Evolutionary conservation across 2,329 filamentous ascomycete genomes (phyloP).

Genomic region (Penicillium polonicum): DNA sequence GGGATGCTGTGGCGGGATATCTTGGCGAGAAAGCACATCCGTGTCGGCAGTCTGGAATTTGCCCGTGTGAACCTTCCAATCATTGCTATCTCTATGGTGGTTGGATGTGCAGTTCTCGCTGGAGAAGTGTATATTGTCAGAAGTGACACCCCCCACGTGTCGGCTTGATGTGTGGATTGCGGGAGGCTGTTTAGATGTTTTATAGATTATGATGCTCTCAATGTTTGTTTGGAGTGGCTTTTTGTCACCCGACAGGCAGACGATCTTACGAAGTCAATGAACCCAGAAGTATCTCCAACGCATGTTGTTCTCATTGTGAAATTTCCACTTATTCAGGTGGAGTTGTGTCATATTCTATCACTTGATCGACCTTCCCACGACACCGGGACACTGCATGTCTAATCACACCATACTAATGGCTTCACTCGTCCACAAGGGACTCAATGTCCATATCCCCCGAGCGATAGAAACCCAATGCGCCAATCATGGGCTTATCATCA

Average conservation of each 20-base stretch:
- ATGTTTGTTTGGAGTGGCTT: background rate
- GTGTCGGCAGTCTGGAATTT: constrained; percentile 63
- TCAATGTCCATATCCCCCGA: constrained; percentile 43
- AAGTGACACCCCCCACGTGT: constrained; percentile 39
- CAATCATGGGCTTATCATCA: constrained; percentile 57
- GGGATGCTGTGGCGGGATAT: constrained; percentile 73
- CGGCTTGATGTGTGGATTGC: background rate
- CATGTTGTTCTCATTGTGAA: background rate
- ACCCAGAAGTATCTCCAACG: background rate
- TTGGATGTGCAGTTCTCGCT: constrained; percentile 61
- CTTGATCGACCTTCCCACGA: background rate
- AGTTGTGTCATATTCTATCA: background rate
- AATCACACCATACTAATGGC: background rate
- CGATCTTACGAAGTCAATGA: constrained; percentile 9
- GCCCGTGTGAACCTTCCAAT: constrained; percentile 68
- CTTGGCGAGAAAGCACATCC: constrained; percentile 65
- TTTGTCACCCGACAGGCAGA: background rate
- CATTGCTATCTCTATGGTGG: constrained; percentile 66
- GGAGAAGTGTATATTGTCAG: constrained; percentile 63
- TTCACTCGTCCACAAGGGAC: constrained; percentile 23
- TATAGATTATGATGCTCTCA: constrained; percentile 1
- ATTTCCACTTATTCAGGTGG: background rate
- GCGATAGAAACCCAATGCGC: constrained; percentile 52
- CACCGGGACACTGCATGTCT: too few species aligned
- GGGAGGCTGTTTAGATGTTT: background rate